Evolutionary conservation across 441 rosid species (phyloP), one percentile per base, ranked within the genome.

Genomic region (Omphalea diandra): DNA sequence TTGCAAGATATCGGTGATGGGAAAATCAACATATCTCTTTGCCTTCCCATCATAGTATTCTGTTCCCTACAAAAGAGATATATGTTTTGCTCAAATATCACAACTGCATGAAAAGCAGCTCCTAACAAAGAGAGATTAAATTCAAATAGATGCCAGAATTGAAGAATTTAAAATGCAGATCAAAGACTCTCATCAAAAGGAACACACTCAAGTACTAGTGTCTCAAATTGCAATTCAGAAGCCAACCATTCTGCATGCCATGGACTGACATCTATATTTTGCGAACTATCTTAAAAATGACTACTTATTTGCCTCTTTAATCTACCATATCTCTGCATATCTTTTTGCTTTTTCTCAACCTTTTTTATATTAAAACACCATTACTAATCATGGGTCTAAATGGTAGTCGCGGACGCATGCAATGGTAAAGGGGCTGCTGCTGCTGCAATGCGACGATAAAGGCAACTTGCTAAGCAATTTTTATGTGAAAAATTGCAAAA

Each of bases 1-100:
- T 87, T 95, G 98, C 86, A 95, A 82, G 73, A 95, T 95, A 82
- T 95, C 99, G 26, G 99, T 95, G 82, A 93, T 94, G 5, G 99
- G 99, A 55, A 86, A 93, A 80, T 93, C 98, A n/a, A 91, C 97
- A 78, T 95, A 95, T 88, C 98, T 88, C 83, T 89, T 95, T 74
- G 98, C 61, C 89, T 95, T 95, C 52, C 96, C 99, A 74, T 95
- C 99, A 71, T 85, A 95, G 78, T 86, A 95, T 77, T 95, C 99
- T 50, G 98, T 95, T 78, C 99, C 99, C 99, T 95, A 89, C 33
- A 73, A 75, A 55, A 80, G 47, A 74, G 50, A 62, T 63, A 62
- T 24, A 65, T 62, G 49, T 62, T 36, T 65, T 49, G 24, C 70
- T 70, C 71, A 70, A 59, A 50, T 60, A 63, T 55, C 61, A 72